phyloP scores from a whole-genome alignment of 1,139 yeast species.

The Suhomyces kunorum region DNA sequence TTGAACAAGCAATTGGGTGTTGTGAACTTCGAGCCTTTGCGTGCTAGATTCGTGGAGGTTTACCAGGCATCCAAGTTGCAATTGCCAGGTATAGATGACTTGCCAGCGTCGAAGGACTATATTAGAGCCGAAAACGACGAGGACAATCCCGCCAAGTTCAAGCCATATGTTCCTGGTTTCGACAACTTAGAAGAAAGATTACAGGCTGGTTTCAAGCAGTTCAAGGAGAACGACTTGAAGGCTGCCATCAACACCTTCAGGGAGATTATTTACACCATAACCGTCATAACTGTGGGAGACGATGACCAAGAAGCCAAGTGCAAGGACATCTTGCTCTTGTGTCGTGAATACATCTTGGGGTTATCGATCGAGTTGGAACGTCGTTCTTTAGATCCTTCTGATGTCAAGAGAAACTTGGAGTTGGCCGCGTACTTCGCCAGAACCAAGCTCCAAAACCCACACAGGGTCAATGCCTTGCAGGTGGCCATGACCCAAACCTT shows the following conservation, averaged over 20 bases:
- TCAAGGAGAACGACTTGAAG: constrained; percentile 80
- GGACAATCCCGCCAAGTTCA: constrained; percentile 55
- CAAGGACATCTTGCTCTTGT: constrained; percentile 65
- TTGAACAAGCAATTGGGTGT: constrained; percentile 88
- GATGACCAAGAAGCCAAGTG: constrained; percentile 80
- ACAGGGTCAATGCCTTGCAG: constrained; percentile 83
- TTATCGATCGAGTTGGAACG: constrained; percentile 87
- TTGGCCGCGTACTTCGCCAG: constrained; percentile 94
- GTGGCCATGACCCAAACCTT: constrained; percentile 94
- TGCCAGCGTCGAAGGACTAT: constrained; percentile 69
- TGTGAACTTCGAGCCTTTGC: constrained; percentile 82
- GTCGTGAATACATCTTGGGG: constrained; percentile 91
- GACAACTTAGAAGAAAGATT: constrained; percentile 66
- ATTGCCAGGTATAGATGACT: constrained; percentile 67
- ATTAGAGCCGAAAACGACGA: constrained; percentile 63
- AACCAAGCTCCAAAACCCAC: constrained; percentile 78
- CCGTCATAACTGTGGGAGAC: constrained; percentile 69
- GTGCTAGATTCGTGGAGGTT: constrained; percentile 77
- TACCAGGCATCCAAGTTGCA: constrained; percentile 78
- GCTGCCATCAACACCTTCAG: constrained; percentile 81
- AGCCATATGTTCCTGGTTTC: constrained; percentile 76
- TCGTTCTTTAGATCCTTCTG: constrained; percentile 69
- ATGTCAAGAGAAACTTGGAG: constrained; percentile 84
- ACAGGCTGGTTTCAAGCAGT: constrained; percentile 75
- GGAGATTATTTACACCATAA: constrained; percentile 71